Evolutionary conservation across 192 early-diverging fungal genomes (phyloP).

Genomic region (Coemansia asiatica): DNA sequence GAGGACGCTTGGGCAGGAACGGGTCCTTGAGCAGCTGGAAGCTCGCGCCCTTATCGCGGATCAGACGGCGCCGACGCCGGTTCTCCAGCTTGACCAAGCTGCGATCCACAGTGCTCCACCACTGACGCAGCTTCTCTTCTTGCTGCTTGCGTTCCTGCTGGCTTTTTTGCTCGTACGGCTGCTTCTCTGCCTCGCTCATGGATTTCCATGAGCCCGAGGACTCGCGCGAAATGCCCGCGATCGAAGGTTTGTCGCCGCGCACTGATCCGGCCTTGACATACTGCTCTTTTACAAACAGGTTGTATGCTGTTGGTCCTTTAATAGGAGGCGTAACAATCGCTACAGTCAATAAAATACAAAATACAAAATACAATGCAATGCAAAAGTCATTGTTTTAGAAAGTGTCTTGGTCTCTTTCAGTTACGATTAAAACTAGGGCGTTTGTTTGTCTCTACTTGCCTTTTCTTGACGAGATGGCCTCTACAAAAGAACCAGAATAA

Average conservation of each 20-base stretch:
- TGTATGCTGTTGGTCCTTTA: conserved; percentile 8
- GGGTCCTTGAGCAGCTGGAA: conserved; percentile 36
- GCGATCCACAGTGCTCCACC: conserved; percentile 40
- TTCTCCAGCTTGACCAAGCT: conserved; percentile 40
- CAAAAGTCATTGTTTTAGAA: no score
- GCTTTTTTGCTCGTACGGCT: conserved; percentile 3
- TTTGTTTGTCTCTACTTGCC: not conserved
- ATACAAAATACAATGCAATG: not conserved
- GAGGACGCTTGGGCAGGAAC: conserved; percentile 39
- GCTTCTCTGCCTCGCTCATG: conserved; percentile 20
- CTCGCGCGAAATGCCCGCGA: no score
- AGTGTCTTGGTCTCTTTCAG: no score
- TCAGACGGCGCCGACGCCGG: conserved; percentile 31
- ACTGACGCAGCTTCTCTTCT: conserved; percentile 23
- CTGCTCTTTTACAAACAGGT: conserved; percentile 16
- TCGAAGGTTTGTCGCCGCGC: not conserved
- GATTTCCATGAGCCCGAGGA: conserved; percentile 13
- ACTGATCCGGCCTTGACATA: no score
- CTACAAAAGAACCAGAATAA: not conserved
- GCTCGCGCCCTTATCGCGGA: conserved; percentile 3
- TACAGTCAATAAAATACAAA: conserved; percentile 10
- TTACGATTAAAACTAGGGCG: no score
- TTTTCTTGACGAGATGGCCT: conserved; percentile 9
- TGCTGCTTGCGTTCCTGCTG: conserved; percentile 9
- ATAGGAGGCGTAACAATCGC: conserved; percentile 11